phyloP scores from a whole-genome alignment of 345 rosid genomes.

The Sapria himalayana region DNA sequence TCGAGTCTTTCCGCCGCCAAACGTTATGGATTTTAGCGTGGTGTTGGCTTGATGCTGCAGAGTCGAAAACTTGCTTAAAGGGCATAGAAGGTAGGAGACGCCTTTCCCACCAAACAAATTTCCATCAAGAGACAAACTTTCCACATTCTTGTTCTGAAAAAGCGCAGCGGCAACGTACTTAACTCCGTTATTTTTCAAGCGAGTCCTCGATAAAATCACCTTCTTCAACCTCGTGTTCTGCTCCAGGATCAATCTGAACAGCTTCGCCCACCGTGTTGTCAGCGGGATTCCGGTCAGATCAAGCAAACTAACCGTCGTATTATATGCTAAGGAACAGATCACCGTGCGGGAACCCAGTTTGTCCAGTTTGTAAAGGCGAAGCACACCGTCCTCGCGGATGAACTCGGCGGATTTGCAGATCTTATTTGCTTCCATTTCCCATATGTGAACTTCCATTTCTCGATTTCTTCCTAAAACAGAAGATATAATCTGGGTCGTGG shows the following conservation, averaged over 20 bases:
- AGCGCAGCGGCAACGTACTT: constrained; percentile 85
- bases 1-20: constrained; percentile 51
- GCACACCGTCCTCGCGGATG: constrained; percentile 37
- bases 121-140: constrained; percentile 54
- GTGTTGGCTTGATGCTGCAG: constrained; percentile 72
- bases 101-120: constrained; percentile 60
- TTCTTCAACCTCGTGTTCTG: constrained; percentile 58
- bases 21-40: constrained; percentile 38
- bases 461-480: constrained; percentile 76
- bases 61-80: constrained; percentile 80
- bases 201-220: constrained; percentile 50
- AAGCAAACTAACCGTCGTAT: constrained; percentile 52
- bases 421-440: constrained; percentile 48
- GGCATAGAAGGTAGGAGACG: constrained; percentile 64
- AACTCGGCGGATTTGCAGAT: constrained; percentile 74
- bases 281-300: constrained; percentile 66
- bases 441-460: constrained; percentile 60
- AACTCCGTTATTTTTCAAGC: constrained; percentile 70
- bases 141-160: constrained; percentile 54
- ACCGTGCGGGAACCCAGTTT: constrained; percentile 60
- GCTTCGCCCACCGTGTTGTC: constrained; percentile 65
- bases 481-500: constrained; percentile 71
- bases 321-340: constrained; percentile 60
- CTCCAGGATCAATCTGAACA: constrained; percentile 66
- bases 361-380: constrained; percentile 47